Base-by-base conservation (phyloP, 2,329 filamentous ascomycete species). In the Arthrobotrys musiformis region DNA sequence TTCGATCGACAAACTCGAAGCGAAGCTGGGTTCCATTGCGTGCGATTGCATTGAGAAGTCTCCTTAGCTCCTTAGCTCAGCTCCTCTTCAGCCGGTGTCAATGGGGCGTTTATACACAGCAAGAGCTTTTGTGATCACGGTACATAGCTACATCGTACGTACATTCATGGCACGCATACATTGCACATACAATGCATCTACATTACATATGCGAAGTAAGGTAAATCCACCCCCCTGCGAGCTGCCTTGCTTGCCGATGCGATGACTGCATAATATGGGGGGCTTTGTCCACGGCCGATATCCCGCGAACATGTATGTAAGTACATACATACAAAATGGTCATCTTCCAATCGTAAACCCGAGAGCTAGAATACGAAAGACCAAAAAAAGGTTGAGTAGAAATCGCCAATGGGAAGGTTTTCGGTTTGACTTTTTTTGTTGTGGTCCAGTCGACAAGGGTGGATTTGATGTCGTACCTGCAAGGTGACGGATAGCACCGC, bases 221-320 rank as follows among this genome's bases (percentile, higher is more conserved):
- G 66, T 70, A 61, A 61, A 70, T 62, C 67, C 33, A 26, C 54
- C 46, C 35, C 50, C 56, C 44, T 63, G 67, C 54, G 19, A 40
- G 54, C 54, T 40, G 54, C 50, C 50, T 56, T 56, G 50, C 64
- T 69, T 61, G 66, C 67, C 56, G 64, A 69, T 69, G 64, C 56
- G 64, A 69, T 69, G 64, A 69, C 64, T 69, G 64, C 64, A 69
- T 60, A n/a, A n/a, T n/a, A n/a, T n/a, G n/a, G 46, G 62, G 63
- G 17, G n/a, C 22, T 44, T 33, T 33, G 7, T 37, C 19, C n/a
- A n/a, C n/a, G n/a, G n/a, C n/a, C n/a, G n/a, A n/a, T n/a, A n/a
- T n/a, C 44, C 46, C 19, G 44, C 46, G 24, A 24, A 33, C 17
- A 52, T 30, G 46, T 26, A 50, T n/a, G n/a, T n/a, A n/a, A n/a